These are phyloP conservation scores for Truncatella angustata DNA, from an alignment of 2,329 filamentous ascomycete species.

Conservation along the genomic window DNA sequence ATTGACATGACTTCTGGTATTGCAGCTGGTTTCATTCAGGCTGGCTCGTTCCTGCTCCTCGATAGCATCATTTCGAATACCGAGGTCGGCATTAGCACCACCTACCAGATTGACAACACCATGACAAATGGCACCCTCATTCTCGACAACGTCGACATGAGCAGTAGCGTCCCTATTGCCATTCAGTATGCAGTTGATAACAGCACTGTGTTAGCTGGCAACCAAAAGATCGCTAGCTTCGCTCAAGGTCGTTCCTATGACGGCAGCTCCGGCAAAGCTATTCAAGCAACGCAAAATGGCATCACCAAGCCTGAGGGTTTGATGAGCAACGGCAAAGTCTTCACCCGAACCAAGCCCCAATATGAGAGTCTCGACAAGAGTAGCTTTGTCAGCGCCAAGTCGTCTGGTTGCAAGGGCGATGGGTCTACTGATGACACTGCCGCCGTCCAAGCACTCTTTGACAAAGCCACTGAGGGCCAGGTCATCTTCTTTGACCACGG, in stretches of 20 bases:
- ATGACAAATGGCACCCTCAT: conserved; percentile 78
- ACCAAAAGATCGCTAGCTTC: conserved; percentile 68
- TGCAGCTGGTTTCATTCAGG: conserved; percentile 62
- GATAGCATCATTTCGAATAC: conserved; percentile 80
- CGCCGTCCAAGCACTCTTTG: conserved; percentile 75
- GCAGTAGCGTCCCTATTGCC: conserved; percentile 62
- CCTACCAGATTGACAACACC: conserved; percentile 62
- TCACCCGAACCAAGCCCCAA: conserved; percentile 85
- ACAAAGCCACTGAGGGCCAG: conserved; percentile 61
- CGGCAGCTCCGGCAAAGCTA: conserved; percentile 43
- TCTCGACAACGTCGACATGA: conserved; percentile 87
- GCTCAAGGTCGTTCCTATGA: conserved; percentile 76
- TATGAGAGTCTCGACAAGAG: conserved; percentile 68
- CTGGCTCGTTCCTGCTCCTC: conserved; percentile 80
- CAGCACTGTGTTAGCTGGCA: conserved; percentile 64
- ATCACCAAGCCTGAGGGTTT: conserved; percentile 66
- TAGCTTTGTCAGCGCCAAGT: conserved; percentile 80
- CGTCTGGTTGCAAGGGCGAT: conserved; percentile 81
- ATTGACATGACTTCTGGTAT: conserved; percentile 76
- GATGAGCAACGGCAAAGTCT: conserved; percentile 65
- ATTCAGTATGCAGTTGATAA: conserved; percentile 59
- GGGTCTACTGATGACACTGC: conserved; percentile 83
- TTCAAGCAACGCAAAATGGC: conserved; percentile 58
- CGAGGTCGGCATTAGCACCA: conserved; percentile 72
- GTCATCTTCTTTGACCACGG: conserved; percentile 76